A percentile compares a stretch with the other conserved stretches of the same genome.
phyloP scores from a whole-genome alignment of 2,329 filamentous ascomycete species.

The Monascus ruber region DNA sequence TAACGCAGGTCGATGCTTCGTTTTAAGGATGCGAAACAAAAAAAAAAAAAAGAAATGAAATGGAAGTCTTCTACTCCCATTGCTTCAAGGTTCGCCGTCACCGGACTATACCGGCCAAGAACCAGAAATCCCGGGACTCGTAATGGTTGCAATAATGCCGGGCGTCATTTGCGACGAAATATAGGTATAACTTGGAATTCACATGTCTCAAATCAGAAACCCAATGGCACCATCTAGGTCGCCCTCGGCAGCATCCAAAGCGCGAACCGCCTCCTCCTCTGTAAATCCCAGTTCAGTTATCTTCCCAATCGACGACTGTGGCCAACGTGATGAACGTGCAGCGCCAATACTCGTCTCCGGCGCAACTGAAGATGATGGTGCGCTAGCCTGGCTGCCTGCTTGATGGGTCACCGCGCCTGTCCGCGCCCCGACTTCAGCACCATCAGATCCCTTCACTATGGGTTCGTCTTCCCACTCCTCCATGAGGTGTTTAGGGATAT shows the following conservation, averaged over 20 bases:
- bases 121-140: too few species aligned
- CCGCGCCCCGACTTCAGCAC: constrained; percentile 75
- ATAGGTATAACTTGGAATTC: background rate
- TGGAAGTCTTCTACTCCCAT: too few species aligned
- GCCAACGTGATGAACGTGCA: constrained; percentile 27
- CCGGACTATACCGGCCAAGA: too few species aligned
- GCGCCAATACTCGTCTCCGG: constrained; percentile 6
- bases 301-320: constrained; percentile 59
- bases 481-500: constrained; percentile 72
- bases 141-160: too few species aligned
- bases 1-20: too few species aligned
- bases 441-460: constrained; percentile 70
- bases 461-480: constrained; percentile 71
- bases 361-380: constrained; percentile 15
- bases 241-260: constrained; percentile 70
- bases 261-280: constrained; percentile 63
- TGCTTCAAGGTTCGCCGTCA: too few species aligned
- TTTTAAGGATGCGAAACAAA: too few species aligned
- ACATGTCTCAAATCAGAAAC: constrained; percentile 20
- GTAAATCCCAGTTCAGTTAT: constrained; percentile 69
- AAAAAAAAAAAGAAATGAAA: too few species aligned
- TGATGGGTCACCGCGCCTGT: constrained; percentile 54
- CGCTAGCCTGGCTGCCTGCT: constrained; percentile 10
- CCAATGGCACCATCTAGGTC: constrained; percentile 83
- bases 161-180: too few species aligned